Evolutionary conservation across 1,139 yeast species (phyloP), one percentile per base, ranked within the genome.

Genomic region (Geotrichum australiense): DNA sequence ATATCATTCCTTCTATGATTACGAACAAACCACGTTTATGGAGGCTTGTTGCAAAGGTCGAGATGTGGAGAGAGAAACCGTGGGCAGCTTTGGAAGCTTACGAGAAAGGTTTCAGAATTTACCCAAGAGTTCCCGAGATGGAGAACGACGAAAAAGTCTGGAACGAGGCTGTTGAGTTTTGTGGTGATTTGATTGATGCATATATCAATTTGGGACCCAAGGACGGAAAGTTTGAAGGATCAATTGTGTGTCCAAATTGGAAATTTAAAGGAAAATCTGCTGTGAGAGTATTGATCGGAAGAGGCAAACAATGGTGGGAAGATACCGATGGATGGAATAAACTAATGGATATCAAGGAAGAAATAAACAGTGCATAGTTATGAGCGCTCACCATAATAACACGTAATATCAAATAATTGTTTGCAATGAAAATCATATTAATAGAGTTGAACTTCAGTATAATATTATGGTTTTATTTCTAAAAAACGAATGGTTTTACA

Each of bases 221-320:
- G 53, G 89, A 87, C 15, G 97, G 97, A 3, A 82, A 83, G 53
- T 76, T 80, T 52, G 87, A 86, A 2, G 96, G 80, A 1, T 87
- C 83, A 53, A 56, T 82, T 12, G 95, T 91, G 4, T 87, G 96
- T 59, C 76, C 79, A 53, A 95, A 87, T 57, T 89, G 97, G 97
- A 81, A 76, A 55, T 85, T 81, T 63, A 87, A 87, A 59, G 80
- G 94, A 2, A 72, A 78, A 50, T 73, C 83, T 8, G 69, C 85
- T 0, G 71, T 87, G 12, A 71, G 94, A 53, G 73, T 86, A 1
- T 66, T 87, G 50, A 72, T 83, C 74, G 80, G 93, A 20, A 82
- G 80, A 56, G 96, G 95, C 12, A 81, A 75, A 54, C 68, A 70
- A 24, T 73, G 71, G 55, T 86, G 94, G 95, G 89, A 84, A 55